These are phyloP conservation scores for Wallacemonas sp. DNA, from an alignment of 208 protist genomes.

Conservation along the genomic window DNA sequence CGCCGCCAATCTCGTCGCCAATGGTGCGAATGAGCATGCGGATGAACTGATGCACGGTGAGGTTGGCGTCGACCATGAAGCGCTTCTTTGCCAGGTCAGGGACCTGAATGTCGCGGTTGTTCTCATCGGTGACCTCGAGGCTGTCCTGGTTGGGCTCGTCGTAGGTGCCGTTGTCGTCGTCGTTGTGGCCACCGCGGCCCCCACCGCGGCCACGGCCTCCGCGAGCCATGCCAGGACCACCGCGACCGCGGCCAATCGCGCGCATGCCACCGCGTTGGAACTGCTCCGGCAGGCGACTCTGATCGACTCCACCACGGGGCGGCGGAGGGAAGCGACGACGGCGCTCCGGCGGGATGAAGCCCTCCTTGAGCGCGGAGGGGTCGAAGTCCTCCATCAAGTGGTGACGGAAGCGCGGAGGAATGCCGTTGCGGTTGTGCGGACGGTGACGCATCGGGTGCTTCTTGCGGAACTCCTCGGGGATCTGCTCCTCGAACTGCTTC, in stretches of 20 bases:
- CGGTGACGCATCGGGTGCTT: neutral
- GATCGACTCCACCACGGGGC: neutral
- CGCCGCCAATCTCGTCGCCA: conserved; percentile 5
- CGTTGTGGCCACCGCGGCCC: neutral
- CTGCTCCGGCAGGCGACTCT: neutral
- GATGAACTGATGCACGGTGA: neutral
- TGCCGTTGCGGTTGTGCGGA: neutral
- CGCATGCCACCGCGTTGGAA: neutral
- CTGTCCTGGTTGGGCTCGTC: neutral
- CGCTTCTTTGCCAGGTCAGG: conserved; percentile 9
- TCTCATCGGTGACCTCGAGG: neutral
- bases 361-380: conserved; percentile 1
- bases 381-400: conserved; percentile 9
- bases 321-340: neutral
- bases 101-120: conserved; percentile 3
- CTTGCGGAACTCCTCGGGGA: conserved; percentile 44
- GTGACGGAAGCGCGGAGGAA: conserved; percentile 11
- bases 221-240: neutral
- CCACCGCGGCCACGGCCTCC: too few species aligned
- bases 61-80: conserved; percentile 4
- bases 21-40: conserved; percentile 4
- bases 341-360: conserved; percentile 3
- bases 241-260: neutral
- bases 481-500: conserved; percentile 54
- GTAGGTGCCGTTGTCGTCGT: neutral